Base-by-base conservation (phyloP, 2,329 filamentous ascomycete genomes). In the Aspergillus sp. region DNA sequence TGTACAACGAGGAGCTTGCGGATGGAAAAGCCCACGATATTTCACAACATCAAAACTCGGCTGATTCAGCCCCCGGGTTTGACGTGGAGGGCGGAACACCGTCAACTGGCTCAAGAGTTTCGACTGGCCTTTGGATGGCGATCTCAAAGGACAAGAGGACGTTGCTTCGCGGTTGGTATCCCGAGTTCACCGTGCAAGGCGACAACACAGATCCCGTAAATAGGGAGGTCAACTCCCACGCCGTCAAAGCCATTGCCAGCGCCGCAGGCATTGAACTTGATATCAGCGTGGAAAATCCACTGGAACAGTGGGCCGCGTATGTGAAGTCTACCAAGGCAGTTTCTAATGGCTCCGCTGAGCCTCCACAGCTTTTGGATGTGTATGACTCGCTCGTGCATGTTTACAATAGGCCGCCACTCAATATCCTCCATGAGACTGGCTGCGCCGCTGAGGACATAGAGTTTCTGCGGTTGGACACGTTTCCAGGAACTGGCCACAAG, bases 1-100 rank as follows among this genome's bases (percentile, higher is more conserved):
- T 89, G 1, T 89, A 89, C 57, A 99, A 98, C 62, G 90, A 96
- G 62, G 95, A 99, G 71, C 81, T 96, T n/a, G 89, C 88, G 12
- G 75, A 81, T 61, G 80, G 75, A 0, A 72, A 69, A 55, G 55
- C 67, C 5, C 63, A 69, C 53, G 57, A 17, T 17, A 48, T 52
- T 6, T 50, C 55, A 4, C 59, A 64, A 8, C 36, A 50, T 2
- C 52, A 60, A 5, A 34, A 56, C 34, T 36, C 34, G 9, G 20
- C 52, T 6, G 50, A 32, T 13, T 50, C 59, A 17, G 20, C 48
- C 13, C 57, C 66, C 22, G 67, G 70, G 18, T 68, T 68, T 57
- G 61, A 64, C 45, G 68, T 67, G 34, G 60, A 65, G 22, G 64
- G 60, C 26, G 36, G 56, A 2, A 53, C 59, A 8, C 41, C 62